These are phyloP conservation scores for Phylloporus arenicola DNA, from an alignment of 768 basidiomycete species.

Conservation along the genomic window DNA sequence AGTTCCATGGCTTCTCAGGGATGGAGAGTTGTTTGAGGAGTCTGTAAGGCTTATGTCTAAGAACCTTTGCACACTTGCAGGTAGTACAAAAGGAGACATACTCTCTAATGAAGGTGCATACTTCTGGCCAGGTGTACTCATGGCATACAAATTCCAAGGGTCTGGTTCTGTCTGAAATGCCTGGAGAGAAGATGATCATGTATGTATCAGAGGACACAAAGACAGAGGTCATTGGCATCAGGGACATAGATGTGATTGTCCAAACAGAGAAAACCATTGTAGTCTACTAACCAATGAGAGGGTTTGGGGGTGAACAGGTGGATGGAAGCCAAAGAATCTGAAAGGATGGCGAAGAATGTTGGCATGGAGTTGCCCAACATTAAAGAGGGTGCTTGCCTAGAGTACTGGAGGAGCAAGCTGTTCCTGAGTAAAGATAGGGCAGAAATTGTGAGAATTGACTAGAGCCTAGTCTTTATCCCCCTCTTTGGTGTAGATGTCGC, in stretches of 20 bases:
- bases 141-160: no score
- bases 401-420: neutral
- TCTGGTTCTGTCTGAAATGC: no score
- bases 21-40: neutral
- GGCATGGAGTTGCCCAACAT: no score
- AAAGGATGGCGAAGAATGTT: no score
- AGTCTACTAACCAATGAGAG: no score
- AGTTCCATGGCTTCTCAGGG: no score
- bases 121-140: no score
- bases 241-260: neutral
- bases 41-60: no score
- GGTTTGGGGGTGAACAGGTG: no score
- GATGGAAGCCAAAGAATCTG: no score
- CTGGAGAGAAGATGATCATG: neutral
- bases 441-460: neutral
- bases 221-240: neutral
- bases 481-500: slow-evolving; percentile 5
- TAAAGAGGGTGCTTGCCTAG: no score
- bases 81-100: neutral
- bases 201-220: neutral
- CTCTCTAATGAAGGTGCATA: no score
- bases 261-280: neutral
- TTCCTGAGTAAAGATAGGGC: neutral
- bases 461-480: neutral
- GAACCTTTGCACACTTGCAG: neutral